Percentiles rank a stretch among this genome's conserved stretches.
These are phyloP conservation scores for Cochlearia excelsa DNA, from an alignment of 345 rosid species.

Conservation along the genomic window DNA sequence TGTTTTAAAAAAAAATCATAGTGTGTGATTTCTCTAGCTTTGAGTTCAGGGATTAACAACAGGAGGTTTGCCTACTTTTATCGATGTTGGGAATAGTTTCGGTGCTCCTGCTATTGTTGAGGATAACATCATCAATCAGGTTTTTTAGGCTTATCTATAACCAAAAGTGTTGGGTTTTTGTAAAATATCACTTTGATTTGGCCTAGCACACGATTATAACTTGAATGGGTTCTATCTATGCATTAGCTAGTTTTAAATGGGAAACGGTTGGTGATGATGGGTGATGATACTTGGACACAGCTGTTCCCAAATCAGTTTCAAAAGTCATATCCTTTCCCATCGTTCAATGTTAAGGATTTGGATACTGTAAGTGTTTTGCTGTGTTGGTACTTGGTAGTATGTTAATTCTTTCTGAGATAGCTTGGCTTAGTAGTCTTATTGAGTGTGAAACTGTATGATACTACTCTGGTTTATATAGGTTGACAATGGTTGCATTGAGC, in stretches of 20 bases:
- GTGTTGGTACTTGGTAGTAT: neutral
- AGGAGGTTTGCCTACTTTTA: conserved; percentile 91
- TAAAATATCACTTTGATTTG: neutral
- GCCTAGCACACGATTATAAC: neutral
- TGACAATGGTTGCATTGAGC: conserved; percentile 86
- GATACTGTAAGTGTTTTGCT: conserved; percentile 55
- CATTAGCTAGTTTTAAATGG: conserved; percentile 68
- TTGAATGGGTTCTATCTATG: conserved; percentile 11
- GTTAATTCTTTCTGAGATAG: neutral
- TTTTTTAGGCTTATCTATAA: conserved; percentile 25
- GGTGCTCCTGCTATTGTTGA: conserved; percentile 94
- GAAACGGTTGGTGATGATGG: conserved; percentile 89
- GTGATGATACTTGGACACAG: conserved; percentile 92
- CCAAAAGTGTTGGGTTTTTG: neutral
- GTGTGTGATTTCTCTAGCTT: conserved; percentile 1
- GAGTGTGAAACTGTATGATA: conserved; percentile 8
- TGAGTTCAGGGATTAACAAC: conserved; percentile 76
- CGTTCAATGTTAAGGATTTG: conserved; percentile 91
- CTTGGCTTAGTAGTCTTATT: neutral
- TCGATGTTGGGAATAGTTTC: conserved; percentile 89
- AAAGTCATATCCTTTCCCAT: conserved; percentile 84
- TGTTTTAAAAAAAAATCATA: too few relatives aligned
- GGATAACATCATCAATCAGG: conserved; percentile 82
- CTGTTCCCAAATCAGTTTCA: conserved; percentile 85
- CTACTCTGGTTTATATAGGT: conserved; percentile 44